These are phyloP conservation scores for Rhododendron mucronatum DNA, from an alignment of 148 eudicot species.

Conservation along the genomic window DNA sequence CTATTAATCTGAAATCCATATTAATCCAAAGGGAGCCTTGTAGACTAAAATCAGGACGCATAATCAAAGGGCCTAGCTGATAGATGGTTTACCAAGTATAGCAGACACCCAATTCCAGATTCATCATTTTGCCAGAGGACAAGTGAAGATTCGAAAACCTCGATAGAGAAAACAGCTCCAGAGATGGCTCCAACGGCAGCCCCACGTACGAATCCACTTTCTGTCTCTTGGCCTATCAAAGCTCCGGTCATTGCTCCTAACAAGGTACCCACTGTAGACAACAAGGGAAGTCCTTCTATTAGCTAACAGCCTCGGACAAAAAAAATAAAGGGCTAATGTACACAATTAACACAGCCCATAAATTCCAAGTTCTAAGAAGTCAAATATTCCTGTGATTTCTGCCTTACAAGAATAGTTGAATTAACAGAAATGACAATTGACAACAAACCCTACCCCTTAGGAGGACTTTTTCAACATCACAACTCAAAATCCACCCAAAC, in stretches of 20 bases:
- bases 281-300: neutral
- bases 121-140: constrained; percentile 92
- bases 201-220: constrained; percentile 93
- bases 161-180: constrained; percentile 98
- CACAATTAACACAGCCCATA: neutral
- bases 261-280: constrained; percentile 60
- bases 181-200: constrained; percentile 99
- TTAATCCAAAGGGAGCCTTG: neutral
- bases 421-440: neutral
- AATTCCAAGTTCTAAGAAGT: neutral
- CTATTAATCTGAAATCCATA: neutral
- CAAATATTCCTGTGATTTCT: neutral
- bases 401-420: neutral
- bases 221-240: constrained; percentile 94
- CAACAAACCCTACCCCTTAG: neutral
- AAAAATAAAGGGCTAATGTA: neutral
- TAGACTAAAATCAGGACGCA: neutral
- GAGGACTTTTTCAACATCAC: neutral
- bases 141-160: constrained; percentile 91
- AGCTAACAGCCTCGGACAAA: neutral
- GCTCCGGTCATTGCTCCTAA: constrained; percentile 95
- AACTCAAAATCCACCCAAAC: neutral
- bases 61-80: neutral
- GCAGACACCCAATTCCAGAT: constrained; percentile 85
- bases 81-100: constrained; percentile 60